Conservation (phyloP, 139 green algal genomes). For the Ulvella scutata region DNA sequence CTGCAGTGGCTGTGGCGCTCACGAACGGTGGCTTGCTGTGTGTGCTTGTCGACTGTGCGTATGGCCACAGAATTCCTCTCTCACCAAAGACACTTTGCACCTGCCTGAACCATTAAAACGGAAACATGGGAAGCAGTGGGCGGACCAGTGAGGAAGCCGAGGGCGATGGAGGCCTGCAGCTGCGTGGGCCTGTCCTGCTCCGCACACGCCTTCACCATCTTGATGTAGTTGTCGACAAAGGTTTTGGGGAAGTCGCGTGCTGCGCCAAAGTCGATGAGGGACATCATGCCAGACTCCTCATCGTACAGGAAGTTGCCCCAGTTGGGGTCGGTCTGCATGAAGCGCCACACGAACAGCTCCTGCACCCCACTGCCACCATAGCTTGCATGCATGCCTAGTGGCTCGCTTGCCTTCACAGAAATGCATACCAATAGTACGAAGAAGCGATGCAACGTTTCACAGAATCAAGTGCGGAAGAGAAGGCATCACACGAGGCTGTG, state of each 20-base stretch:
- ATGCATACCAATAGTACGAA: no score
- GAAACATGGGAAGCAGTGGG: not conserved
- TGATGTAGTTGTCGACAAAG: constrained; percentile 78
- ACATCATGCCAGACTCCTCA: constrained; percentile 29
- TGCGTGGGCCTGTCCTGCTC: constrained; percentile 46
- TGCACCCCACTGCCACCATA: constrained; percentile 1
- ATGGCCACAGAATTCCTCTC: no score
- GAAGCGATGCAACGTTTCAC: no score
- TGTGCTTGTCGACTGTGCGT: no score
- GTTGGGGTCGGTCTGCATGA: constrained; percentile 95
- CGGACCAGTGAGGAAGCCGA: constrained; percentile 86
- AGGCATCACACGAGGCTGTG: no score
- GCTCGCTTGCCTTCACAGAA: no score
- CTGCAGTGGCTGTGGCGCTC: no score
- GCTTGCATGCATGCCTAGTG: no score
- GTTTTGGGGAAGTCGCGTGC: constrained; percentile 52
- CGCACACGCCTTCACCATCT: constrained; percentile 82
- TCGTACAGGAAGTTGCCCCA: constrained; percentile 97
- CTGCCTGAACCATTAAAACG: no score
- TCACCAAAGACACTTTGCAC: no score
- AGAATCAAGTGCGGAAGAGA: no score
- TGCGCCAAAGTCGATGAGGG: constrained; percentile 92
- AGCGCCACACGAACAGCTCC: constrained; percentile 86
- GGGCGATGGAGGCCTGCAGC: constrained; percentile 37
- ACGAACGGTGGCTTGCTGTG: no score